A percentile compares a stretch with the other conserved stretches of the same genome.
Evolutionary conservation across 2,329 filamentous ascomycete genomes (phyloP).

Genomic region (Colletotrichum spinosum): DNA sequence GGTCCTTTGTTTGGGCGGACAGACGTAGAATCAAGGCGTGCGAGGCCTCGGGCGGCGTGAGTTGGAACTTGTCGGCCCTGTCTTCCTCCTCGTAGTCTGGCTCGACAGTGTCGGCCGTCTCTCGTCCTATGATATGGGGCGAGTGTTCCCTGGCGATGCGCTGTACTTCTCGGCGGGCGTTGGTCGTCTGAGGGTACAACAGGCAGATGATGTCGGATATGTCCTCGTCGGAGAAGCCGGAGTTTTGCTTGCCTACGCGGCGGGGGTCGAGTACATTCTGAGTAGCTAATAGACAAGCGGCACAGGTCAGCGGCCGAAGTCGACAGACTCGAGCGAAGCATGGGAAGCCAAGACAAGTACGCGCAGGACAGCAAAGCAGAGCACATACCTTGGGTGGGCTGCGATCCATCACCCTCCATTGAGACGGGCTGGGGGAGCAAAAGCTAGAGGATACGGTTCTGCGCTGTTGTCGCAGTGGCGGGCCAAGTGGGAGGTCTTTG

Average conservation of each 20-base stretch:
- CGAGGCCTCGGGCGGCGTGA: slow-evolving; percentile 63
- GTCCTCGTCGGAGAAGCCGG: slow-evolving; percentile 84
- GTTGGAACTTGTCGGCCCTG: slow-evolving; percentile 59
- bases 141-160: slow-evolving; percentile 60
- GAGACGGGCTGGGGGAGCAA: slow-evolving; percentile 36
- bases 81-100: slow-evolving; percentile 65
- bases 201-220: slow-evolving; percentile 91
- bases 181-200: slow-evolving; percentile 80
- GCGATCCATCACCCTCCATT: slow-evolving; percentile 55
- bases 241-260: slow-evolving; percentile 82
- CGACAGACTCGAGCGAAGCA: neutral
- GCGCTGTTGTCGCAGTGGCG: slow-evolving; percentile 31
- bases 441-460: slow-evolving; percentile 25
- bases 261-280: slow-evolving; percentile 86
- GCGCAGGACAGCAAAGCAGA: neutral
- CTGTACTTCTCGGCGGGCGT: slow-evolving; percentile 77
- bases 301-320: slow-evolving; percentile 33
- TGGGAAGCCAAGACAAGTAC: neutral
- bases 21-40: slow-evolving; percentile 84
- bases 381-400: slow-evolving; percentile 55
- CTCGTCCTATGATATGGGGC: slow-evolving; percentile 61
- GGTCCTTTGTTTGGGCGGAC: slow-evolving; percentile 78
- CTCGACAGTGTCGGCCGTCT: slow-evolving; percentile 62
- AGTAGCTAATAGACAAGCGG: slow-evolving; percentile 65
- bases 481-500: slow-evolving; percentile 10